A percentile compares a stretch with the other conserved stretches of the same genome.
Evolutionary conservation across 129 eudicot species (phyloP).

Genomic region (Escallonia rubra): DNA sequence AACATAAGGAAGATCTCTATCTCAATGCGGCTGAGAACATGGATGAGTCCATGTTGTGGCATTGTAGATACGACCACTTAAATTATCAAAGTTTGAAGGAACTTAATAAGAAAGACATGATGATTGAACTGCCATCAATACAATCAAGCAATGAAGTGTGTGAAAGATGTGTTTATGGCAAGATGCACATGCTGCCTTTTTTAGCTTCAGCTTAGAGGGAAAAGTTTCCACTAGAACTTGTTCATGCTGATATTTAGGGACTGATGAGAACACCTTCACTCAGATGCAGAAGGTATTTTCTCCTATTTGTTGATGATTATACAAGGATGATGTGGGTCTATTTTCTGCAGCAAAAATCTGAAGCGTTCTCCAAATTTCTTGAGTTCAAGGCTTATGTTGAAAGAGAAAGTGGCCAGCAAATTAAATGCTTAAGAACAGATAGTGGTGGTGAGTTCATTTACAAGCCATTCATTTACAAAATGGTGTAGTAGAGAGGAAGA

Average conservation of each 20-base stretch:
- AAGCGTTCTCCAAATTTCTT: background rate
- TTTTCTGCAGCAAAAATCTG: background rate
- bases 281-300: background rate
- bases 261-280: background rate
- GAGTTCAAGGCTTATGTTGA: conserved; percentile 1
- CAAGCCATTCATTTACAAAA: background rate
- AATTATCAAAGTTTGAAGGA: background rate
- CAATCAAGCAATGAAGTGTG: background rate
- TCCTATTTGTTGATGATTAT: background rate
- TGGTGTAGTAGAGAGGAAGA: background rate
- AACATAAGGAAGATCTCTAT: background rate
- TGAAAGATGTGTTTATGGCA: background rate
- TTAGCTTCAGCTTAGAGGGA: background rate
- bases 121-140: background rate
- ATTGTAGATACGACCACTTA: background rate
- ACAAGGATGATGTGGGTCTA: background rate
- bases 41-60: background rate
- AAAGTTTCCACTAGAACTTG: background rate
- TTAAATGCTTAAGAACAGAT: background rate
- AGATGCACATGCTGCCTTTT: background rate
- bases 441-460: background rate
- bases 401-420: background rate
- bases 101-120: background rate
- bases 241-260: background rate
- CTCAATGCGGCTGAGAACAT: background rate